Percentiles rank a stretch among this genome's conserved stretches.
Evolutionary conservation across 192 early-diverging fungal genomes (phyloP).

Genomic region (Coemansia sp.): DNA sequence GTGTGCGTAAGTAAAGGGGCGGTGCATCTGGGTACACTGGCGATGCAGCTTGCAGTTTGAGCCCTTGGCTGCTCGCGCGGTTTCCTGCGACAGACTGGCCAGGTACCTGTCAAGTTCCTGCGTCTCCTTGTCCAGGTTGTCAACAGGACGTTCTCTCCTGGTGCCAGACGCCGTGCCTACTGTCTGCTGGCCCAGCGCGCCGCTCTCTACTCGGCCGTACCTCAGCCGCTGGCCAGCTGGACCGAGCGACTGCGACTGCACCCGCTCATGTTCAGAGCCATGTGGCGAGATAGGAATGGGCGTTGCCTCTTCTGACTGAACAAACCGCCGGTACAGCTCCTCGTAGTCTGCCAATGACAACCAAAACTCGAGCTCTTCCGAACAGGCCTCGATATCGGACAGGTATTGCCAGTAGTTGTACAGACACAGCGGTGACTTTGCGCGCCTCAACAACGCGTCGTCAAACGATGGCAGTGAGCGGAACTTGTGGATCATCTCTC

Average conservation of each 20-base stretch:
- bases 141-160: constrained; percentile 11
- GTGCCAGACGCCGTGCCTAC: constrained; percentile 3
- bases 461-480: constrained; percentile 66
- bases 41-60: constrained; percentile 29
- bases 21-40: constrained; percentile 33
- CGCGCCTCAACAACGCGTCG: constrained; percentile 66
- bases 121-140: constrained; percentile 37
- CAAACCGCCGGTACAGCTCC: constrained; percentile 62
- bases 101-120: constrained; percentile 42
- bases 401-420: constrained; percentile 76
- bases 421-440: constrained; percentile 70
- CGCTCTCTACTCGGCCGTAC: constrained; percentile 45
- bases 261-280: not conserved
- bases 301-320: constrained; percentile 20
- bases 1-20: constrained; percentile 34
- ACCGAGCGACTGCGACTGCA: not conserved
- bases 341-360: constrained; percentile 74
- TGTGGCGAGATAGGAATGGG: constrained; percentile 7
- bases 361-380: constrained; percentile 76
- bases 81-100: constrained; percentile 30
- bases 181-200: constrained; percentile 24
- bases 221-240: constrained; percentile 12
- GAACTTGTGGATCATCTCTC: constrained; percentile 27
- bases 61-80: constrained; percentile 21
- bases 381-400: constrained; percentile 63